Evolutionary conservation across 805 yeast species (phyloP).

Genomic region (Hanseniaspora osmophila): DNA sequence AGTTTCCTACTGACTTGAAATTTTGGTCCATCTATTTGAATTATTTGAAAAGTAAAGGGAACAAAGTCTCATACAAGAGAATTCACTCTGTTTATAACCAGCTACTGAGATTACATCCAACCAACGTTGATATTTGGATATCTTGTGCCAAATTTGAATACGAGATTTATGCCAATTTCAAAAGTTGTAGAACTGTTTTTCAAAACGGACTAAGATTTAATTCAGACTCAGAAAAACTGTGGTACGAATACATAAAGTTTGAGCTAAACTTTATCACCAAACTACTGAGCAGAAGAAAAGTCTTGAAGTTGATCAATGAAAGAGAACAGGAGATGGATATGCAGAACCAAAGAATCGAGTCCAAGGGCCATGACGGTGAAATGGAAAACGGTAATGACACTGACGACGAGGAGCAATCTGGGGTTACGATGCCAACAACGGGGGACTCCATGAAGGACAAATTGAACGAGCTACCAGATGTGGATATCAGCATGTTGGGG

Average conservation of each 20-base stretch:
- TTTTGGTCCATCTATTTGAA: slow-evolving; percentile 69
- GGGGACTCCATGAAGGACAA: slow-evolving; percentile 46
- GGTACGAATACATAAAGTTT: slow-evolving; percentile 78
- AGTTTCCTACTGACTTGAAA: slow-evolving; percentile 62
- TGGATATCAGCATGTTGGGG: slow-evolving; percentile 74
- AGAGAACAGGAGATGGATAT: slow-evolving; percentile 47
- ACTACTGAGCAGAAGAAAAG: slow-evolving; percentile 67
- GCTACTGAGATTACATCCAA: slow-evolving; percentile 78
- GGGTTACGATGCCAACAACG: slow-evolving; percentile 34
- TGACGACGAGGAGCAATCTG: slow-evolving; percentile 24
- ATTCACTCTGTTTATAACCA: slow-evolving; percentile 66
- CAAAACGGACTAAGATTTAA: slow-evolving; percentile 80
- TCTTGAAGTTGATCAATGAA: slow-evolving; percentile 65
- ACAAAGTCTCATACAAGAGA: slow-evolving; percentile 50
- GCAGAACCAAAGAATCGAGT: slow-evolving; percentile 22
- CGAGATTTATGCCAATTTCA: slow-evolving; percentile 75
- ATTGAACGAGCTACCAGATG: slow-evolving; percentile 68
- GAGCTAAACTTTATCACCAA: slow-evolving; percentile 80
- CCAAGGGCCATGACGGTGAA: slow-evolving; percentile 6
- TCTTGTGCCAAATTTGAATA: slow-evolving; percentile 90
- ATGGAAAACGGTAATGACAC: slow-evolving; percentile 18
- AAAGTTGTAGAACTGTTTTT: slow-evolving; percentile 74
- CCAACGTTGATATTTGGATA: slow-evolving; percentile 81
- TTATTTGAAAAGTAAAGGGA: slow-evolving; percentile 41
- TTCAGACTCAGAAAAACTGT: slow-evolving; percentile 52